Evolutionary conservation across 306 rosid species (phyloP).

Genomic region (Casuarina glauca): DNA sequence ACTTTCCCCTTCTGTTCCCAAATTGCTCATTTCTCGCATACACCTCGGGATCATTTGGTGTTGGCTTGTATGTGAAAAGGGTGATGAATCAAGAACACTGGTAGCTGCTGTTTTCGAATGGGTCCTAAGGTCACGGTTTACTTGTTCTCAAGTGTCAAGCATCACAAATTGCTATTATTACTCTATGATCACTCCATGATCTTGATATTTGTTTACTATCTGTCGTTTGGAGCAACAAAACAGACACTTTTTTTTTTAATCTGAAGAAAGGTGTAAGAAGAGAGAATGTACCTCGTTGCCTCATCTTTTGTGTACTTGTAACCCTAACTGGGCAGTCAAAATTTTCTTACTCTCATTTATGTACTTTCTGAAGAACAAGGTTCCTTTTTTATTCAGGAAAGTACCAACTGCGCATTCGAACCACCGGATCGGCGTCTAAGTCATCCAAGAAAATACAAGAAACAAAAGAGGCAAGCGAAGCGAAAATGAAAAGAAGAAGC

Average conservation of each 20-base stretch:
- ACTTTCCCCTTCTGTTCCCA: slow-evolving; percentile 5
- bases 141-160: too few relatives aligned
- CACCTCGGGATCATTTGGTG: slow-evolving; percentile 3
- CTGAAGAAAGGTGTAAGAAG: not conserved
- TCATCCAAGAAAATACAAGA: slow-evolving; percentile 28
- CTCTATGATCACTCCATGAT: not conserved
- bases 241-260: not conserved
- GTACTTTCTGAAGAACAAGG: slow-evolving; percentile 2
- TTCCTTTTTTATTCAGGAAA: not conserved
- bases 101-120: too few relatives aligned
- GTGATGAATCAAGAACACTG: not conserved
- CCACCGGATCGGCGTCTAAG: slow-evolving; percentile 12
- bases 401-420: slow-evolving; percentile 16
- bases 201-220: not conserved
- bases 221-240: not conserved
- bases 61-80: slow-evolving; percentile 1
- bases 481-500: slow-evolving; percentile 14
- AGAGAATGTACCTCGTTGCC: not conserved
- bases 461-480: slow-evolving; percentile 28
- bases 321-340: slow-evolving; percentile 21
- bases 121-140: too few relatives aligned
- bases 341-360: slow-evolving; percentile 16
- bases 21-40: not conserved
- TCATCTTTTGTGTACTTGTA: not conserved
- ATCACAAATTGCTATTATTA: not conserved